These are phyloP conservation scores for Recurvomyces mirabilis DNA, from an alignment of 495 filamentous ascomycete genomes.

Conservation along the genomic window DNA sequence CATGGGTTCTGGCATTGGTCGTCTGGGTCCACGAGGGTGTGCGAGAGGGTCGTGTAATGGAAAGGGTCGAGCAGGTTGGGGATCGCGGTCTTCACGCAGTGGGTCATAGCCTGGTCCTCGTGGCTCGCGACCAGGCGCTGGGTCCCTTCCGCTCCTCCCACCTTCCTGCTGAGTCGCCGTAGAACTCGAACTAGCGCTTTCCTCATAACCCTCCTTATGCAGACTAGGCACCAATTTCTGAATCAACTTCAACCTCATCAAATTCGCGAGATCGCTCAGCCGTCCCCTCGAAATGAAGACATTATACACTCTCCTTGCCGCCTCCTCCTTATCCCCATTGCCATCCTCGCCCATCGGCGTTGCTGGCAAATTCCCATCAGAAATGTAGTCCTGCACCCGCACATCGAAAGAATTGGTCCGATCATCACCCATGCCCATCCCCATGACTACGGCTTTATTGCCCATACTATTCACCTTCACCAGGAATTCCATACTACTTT, in stretches of 20 bases:
- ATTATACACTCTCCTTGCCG: conserved; percentile 41
- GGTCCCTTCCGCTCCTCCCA: background rate
- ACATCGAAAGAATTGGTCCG: conserved; percentile 69
- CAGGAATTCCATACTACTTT: conserved; percentile 77
- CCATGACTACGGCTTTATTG: conserved; percentile 70
- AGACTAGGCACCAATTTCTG: conserved; percentile 66
- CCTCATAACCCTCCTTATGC: conserved; percentile 56
- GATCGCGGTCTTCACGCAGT: conserved; percentile 40
- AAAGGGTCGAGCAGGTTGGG: conserved; percentile 52
- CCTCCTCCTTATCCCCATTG: conserved; percentile 20
- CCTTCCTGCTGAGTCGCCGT: too few relatives aligned
- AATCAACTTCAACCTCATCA: conserved; percentile 66
- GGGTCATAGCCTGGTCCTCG: conserved; percentile 37
- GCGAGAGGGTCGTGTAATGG: conserved; percentile 61
- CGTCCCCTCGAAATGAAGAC: conserved; percentile 63
- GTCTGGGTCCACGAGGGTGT: conserved; percentile 41
- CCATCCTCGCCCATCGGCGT: conserved; percentile 24
- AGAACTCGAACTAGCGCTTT: too few relatives aligned
- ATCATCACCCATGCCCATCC: conserved; percentile 66
- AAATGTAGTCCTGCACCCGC: conserved; percentile 64
- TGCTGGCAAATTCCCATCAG: conserved; percentile 46
- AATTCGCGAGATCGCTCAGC: conserved; percentile 52
- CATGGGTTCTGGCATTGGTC: conserved; percentile 56
- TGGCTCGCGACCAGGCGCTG: conserved; percentile 28
- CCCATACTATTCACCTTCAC: conserved; percentile 74